Conservation (phyloP, 1,284 basidiomycete species). For the Marasmius tenuissimus region DNA sequence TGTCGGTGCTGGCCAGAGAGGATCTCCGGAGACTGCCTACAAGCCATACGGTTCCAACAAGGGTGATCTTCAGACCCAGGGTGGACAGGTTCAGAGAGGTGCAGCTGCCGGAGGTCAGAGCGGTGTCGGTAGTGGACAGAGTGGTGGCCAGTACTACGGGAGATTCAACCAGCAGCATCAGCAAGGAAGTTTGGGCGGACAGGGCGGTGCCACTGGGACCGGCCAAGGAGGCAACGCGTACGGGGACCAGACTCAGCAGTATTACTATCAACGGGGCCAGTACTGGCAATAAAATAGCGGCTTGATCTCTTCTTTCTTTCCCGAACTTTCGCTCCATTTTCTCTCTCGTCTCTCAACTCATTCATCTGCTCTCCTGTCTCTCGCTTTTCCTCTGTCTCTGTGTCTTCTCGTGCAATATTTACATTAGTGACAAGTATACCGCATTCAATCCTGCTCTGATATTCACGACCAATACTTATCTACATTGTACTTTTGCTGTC, state of each 20-base stretch:
- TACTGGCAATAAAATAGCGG: neutral
- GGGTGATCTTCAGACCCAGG: neutral
- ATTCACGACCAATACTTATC: neutral
- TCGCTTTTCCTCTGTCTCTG: neutral
- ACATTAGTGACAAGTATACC: neutral
- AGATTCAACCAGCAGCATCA: neutral
- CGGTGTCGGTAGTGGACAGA: neutral
- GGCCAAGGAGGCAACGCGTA: neutral
- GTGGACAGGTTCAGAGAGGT: neutral
- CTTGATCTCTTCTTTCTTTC: neutral
- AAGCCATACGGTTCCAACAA: neutral
- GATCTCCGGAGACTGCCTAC: neutral
- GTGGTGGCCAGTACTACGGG: neutral
- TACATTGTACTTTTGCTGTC: neutral
- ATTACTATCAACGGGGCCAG: neutral
- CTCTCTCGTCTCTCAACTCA: neutral
- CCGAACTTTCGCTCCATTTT: neutral
- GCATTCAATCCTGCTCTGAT: neutral
- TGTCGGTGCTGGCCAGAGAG: neutral
- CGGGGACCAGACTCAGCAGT: neutral
- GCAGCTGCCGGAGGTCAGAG: neutral
- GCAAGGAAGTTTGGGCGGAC: neutral
- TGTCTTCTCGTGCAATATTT: neutral
- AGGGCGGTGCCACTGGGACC: neutral
- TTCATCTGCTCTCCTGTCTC: neutral